These are phyloP conservation scores for Boechera retrofracta DNA, from an alignment of 345 rosid species.

Conservation along the genomic window DNA sequence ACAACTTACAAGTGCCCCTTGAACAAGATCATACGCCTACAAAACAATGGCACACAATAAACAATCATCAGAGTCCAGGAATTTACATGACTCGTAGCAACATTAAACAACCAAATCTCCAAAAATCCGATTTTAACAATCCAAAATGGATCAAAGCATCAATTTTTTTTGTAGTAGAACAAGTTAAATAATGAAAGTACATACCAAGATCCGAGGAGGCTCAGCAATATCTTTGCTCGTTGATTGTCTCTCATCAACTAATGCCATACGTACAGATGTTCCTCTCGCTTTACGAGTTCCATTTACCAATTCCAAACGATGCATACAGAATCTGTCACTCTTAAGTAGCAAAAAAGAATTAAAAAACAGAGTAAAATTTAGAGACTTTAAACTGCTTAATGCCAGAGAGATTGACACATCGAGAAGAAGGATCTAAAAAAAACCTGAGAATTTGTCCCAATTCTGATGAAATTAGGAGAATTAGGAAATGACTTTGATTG, in stretches of 20 bases:
- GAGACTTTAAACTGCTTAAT: not conserved
- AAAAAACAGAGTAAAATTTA: constrained; percentile 7
- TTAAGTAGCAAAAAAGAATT: constrained; percentile 21
- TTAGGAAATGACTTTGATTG: not conserved
- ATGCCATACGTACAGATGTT: constrained; percentile 54
- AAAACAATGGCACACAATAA: constrained; percentile 31
- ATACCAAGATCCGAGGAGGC: constrained; percentile 69
- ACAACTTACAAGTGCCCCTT: constrained; percentile 80
- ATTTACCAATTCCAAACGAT: constrained; percentile 44
- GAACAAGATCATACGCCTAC: constrained; percentile 94
- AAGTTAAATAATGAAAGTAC: not conserved
- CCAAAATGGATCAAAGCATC: constrained; percentile 8
- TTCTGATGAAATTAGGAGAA: constrained; percentile 27
- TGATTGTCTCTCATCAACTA: constrained; percentile 73
- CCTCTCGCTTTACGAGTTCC: constrained; percentile 37
- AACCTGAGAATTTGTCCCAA: constrained; percentile 34
- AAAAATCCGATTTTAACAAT: not conserved
- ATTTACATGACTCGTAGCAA: not conserved
- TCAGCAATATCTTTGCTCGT: constrained; percentile 49
- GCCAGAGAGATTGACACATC: not conserved
- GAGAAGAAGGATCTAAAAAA: not conserved
- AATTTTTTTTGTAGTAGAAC: constrained; percentile 1
- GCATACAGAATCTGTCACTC: constrained; percentile 48
- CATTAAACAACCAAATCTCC: not conserved
- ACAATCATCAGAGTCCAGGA: not conserved